These are phyloP conservation scores for Sisymbrium irio DNA, from an alignment of 345 rosid species.

Conservation along the genomic window DNA sequence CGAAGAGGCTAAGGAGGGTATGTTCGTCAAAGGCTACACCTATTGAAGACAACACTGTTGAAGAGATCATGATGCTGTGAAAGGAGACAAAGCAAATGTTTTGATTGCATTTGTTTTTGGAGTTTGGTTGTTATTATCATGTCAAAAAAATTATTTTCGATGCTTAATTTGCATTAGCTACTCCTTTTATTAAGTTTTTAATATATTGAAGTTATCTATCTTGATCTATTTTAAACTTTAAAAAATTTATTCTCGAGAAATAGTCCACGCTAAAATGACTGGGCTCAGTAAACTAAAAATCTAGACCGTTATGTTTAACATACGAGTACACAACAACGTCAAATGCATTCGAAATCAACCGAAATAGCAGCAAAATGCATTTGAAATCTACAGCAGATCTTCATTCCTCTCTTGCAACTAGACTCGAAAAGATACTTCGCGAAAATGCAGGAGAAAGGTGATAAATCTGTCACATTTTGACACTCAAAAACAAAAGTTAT, in stretches of 20 bases:
- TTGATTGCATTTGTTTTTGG: slow-evolving; percentile 25
- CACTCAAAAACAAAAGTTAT: too few species aligned
- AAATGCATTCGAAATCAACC: too few species aligned
- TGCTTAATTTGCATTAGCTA: slow-evolving; percentile 26
- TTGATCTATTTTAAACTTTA: background rate
- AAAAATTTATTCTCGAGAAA: background rate
- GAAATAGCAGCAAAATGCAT: too few species aligned
- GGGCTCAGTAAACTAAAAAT: too few species aligned
- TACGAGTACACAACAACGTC: too few species aligned
- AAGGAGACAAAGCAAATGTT: slow-evolving; percentile 18
- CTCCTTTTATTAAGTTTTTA: slow-evolving; percentile 29
- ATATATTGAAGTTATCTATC: slow-evolving; percentile 26
- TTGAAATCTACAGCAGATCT: too few species aligned
- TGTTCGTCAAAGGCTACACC: slow-evolving; percentile 85
- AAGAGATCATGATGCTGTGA: slow-evolving; percentile 29
- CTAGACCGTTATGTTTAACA: too few species aligned
- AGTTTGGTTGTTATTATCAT: slow-evolving; percentile 35
- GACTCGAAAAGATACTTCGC: too few species aligned
- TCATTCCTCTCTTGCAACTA: too few species aligned
- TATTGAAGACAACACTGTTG: slow-evolving; percentile 42
- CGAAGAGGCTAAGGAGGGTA: slow-evolving; percentile 88
- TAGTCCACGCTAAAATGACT: background rate
- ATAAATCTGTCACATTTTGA: too few species aligned
- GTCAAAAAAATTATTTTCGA: slow-evolving; percentile 20
- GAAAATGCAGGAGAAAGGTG: too few species aligned